Conservation (phyloP, 2,329 filamentous ascomycete species). For the Arachnomyces sp. region DNA sequence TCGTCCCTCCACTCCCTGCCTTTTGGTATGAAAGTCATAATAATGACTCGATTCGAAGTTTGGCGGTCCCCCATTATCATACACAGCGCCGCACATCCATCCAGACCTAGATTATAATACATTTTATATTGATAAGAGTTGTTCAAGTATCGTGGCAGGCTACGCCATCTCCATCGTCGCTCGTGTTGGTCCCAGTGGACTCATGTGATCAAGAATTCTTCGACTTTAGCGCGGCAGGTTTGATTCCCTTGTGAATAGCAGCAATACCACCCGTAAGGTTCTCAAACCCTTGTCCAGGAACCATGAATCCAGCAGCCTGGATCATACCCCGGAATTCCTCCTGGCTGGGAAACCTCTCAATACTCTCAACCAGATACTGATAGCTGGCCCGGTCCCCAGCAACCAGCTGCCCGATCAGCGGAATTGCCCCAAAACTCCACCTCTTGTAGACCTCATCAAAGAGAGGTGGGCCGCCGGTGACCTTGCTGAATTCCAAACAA, state of each 20-base stretch:
- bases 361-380: conserved; percentile 97
- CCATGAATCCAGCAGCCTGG: conserved; percentile 65
- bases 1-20: no score
- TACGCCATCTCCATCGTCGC: no score
- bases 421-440: conserved; percentile 93
- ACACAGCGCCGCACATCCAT: no score
- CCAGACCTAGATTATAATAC: no score
- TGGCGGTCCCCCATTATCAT: no score
- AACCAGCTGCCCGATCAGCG: conserved; percentile 88
- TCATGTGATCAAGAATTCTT: no score
- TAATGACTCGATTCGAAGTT: no score
- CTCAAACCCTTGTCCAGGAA: conserved; percentile 77
- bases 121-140: no score
- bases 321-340: conserved; percentile 61
- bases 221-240: conserved; percentile 43
- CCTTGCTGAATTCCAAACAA: conserved; percentile 89
- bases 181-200: no score
- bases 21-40: no score
- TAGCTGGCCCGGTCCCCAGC: conserved; percentile 92
- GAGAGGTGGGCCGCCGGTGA: conserved; percentile 54
- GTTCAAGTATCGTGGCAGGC: no score
- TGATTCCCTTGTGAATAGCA: conserved; percentile 93
- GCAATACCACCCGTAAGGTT: conserved; percentile 88
- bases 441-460: conserved; percentile 85
- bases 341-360: conserved; percentile 85